These are phyloP conservation scores for Cladosporium sp. DNA, from an alignment of 2,329 filamentous ascomycete genomes.

Conservation along the genomic window DNA sequence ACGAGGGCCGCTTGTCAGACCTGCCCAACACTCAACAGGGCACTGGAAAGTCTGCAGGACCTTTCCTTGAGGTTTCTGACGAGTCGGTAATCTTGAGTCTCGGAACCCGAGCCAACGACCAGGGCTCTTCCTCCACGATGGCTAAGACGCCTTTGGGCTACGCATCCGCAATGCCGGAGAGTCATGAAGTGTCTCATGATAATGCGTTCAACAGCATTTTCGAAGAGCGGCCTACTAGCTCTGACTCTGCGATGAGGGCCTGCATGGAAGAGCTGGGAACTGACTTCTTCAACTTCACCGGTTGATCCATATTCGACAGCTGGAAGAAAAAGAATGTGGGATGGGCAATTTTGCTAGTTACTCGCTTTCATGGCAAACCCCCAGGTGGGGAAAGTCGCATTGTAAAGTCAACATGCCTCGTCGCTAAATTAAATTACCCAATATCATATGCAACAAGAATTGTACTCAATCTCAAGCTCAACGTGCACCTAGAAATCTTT, in stretches of 20 bases:
- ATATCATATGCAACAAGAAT: background rate
- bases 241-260: constrained; percentile 26
- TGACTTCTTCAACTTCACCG: constrained; percentile 29
- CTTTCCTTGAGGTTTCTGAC: constrained; percentile 13
- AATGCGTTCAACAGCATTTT: background rate
- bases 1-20: background rate
- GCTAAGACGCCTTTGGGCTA: background rate
- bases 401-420: background rate
- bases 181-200: background rate
- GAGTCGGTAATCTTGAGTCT: background rate
- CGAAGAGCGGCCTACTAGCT: constrained; percentile 2
- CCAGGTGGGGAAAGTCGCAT: background rate
- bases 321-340: background rate
- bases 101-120: background rate
- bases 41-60: no score
- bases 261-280: constrained; percentile 32
- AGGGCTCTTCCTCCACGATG: background rate
- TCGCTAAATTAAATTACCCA: background rate
- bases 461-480: background rate
- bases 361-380: background rate
- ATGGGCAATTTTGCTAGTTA: background rate
- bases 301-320: constrained; percentile 18
- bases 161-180: background rate
- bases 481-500: background rate
- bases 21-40: background rate